These are phyloP conservation scores for Ajuga chamaepitys DNA, from an alignment of 257 asterid genomes.

Conservation along the genomic window DNA sequence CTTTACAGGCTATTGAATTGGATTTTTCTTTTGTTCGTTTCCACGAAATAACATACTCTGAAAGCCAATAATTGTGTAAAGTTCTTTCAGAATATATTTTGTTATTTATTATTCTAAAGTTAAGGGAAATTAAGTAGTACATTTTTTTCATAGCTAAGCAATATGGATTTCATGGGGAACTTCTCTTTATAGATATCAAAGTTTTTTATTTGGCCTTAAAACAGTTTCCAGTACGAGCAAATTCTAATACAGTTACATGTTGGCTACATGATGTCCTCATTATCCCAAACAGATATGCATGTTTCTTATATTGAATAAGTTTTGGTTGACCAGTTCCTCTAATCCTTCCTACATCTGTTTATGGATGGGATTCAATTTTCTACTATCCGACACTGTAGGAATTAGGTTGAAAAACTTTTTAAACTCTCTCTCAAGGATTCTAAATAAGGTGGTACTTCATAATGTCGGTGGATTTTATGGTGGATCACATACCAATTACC, in stretches of 20 bases:
- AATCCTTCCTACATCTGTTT: too few relatives aligned
- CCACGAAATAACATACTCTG: not conserved
- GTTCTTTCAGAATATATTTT: not conserved
- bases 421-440: too few relatives aligned
- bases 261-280: not conserved
- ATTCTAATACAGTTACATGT: conserved; percentile 63
- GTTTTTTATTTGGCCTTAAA: not conserved
- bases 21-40: too few relatives aligned
- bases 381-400: too few relatives aligned
- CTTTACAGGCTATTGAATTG: not conserved
- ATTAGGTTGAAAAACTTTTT: too few relatives aligned
- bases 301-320: too few relatives aligned
- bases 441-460: too few relatives aligned
- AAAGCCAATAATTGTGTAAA: not conserved
- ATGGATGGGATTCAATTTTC: too few relatives aligned
- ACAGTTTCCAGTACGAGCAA: conserved; percentile 37
- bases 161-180: not conserved
- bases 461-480: too few relatives aligned
- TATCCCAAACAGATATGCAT: too few relatives aligned
- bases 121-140: not conserved
- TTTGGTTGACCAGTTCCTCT: too few relatives aligned
- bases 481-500: too few relatives aligned
- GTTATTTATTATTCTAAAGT: not conserved
- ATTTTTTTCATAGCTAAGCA: not conserved
- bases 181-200: not conserved